These are phyloP conservation scores for Trametes pubescens DNA, from an alignment of 1,284 basidiomycete species.

Conservation along the genomic window DNA sequence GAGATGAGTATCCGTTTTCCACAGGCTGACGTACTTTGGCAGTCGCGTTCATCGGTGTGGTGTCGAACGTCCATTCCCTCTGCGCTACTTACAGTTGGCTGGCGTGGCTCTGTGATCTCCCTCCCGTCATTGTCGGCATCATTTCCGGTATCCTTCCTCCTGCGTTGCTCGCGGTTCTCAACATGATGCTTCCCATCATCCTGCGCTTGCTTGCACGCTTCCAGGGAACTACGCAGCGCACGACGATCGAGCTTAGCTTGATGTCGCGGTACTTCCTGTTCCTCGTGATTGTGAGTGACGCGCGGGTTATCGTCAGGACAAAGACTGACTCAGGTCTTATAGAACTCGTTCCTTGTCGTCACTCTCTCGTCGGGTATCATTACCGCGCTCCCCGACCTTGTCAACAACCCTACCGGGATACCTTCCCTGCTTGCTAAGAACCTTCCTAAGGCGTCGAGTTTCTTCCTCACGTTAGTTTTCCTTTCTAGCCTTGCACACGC, in stretches of 20 bases:
- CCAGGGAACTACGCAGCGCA: slow-evolving; percentile 84
- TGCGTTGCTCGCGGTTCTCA: slow-evolving; percentile 85
- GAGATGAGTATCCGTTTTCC: not conserved
- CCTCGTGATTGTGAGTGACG: slow-evolving; percentile 79
- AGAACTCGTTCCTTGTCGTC: slow-evolving; percentile 92
- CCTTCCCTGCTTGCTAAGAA: slow-evolving; percentile 76
- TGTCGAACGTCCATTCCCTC: slow-evolving; percentile 85
- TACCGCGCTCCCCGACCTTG: slow-evolving; percentile 68
- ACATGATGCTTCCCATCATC: slow-evolving; percentile 91
- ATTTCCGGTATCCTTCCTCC: slow-evolving; percentile 92
- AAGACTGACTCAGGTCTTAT: slow-evolving; percentile 10
- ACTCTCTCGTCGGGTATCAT: slow-evolving; percentile 86
- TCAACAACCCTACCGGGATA: slow-evolving; percentile 66
- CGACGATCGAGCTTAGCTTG: slow-evolving; percentile 87
- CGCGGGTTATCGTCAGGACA: not conserved
- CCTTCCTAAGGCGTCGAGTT: slow-evolving; percentile 87
- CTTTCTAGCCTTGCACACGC: slow-evolving; percentile 25
- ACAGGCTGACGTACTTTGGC: slow-evolving; percentile 38
- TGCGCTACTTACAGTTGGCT: slow-evolving; percentile 76
- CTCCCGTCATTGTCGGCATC: slow-evolving; percentile 75
- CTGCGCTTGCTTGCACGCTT: slow-evolving; percentile 80
- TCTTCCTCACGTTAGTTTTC: slow-evolving; percentile 87
- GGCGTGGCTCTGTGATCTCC: slow-evolving; percentile 83
- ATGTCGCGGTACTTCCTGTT: slow-evolving; percentile 95
- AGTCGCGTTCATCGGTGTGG: slow-evolving; percentile 86